Conservation (phyloP, 495 filamentous ascomycete genomes). For the Talaromyces thailandensis region DNA sequence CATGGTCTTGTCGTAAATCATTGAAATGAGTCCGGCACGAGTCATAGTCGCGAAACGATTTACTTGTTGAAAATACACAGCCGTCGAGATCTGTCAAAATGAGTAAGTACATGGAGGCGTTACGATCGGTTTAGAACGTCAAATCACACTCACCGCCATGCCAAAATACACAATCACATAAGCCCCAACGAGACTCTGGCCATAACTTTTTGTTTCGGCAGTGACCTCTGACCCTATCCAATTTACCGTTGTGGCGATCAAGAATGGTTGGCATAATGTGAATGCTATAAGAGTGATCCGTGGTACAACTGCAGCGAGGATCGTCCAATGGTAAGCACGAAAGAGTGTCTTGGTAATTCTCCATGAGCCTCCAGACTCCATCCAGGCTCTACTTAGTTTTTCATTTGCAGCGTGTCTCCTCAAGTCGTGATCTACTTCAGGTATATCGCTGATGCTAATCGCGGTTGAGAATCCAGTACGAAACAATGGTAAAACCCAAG, state of each 20-base stretch:
- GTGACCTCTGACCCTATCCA: slow-evolving; percentile 35
- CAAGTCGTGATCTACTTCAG: slow-evolving; percentile 12
- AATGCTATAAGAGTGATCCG: slow-evolving; percentile 47
- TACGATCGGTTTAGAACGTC: slow-evolving; percentile 10
- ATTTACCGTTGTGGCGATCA: slow-evolving; percentile 43
- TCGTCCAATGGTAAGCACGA: slow-evolving; percentile 33
- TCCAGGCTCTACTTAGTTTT: not conserved
- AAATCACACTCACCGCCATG: slow-evolving; percentile 32
- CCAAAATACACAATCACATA: slow-evolving; percentile 40
- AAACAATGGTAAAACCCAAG: slow-evolving; percentile 51
- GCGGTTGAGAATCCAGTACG: slow-evolving; percentile 16
- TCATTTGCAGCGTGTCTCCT: slow-evolving; percentile 1
- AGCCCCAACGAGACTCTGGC: slow-evolving; percentile 45
- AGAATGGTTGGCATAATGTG: slow-evolving; percentile 54
- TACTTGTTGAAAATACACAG: slow-evolving; percentile 40
- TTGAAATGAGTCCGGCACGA: slow-evolving; percentile 46
- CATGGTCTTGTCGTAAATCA: slow-evolving; percentile 45
- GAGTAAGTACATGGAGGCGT: slow-evolving; percentile 10
- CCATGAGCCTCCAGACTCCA: not conserved
- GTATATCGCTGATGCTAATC: slow-evolving; percentile 20
- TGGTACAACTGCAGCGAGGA: slow-evolving; percentile 41
- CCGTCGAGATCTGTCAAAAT: slow-evolving; percentile 23
- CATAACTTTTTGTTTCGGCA: slow-evolving; percentile 25
- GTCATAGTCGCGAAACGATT: slow-evolving; percentile 50
- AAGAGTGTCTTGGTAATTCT: slow-evolving; percentile 26